Percentiles rank a stretch among this genome's conserved stretches.
phyloP scores from a whole-genome alignment of 2,329 filamentous ascomycete species.

The Claviceps cyperi region DNA sequence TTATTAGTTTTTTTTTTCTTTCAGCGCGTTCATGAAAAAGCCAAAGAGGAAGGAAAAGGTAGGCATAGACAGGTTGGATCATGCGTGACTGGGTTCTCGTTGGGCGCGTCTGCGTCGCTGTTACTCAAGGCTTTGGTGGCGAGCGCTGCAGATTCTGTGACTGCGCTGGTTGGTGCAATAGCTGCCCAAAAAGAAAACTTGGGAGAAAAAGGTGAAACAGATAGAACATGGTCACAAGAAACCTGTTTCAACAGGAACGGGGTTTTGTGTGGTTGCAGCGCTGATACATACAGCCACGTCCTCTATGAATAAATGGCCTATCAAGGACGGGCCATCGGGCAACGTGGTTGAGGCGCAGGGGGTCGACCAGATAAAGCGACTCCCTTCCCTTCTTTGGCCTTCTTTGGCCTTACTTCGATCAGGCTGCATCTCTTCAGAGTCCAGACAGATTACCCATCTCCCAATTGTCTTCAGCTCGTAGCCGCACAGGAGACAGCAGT shows the following conservation, averaged over 20 bases:
- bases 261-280: neutral
- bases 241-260: neutral
- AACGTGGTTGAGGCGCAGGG: neutral
- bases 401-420: too few relatives aligned
- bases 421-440: too few relatives aligned
- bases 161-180: neutral
- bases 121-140: too few relatives aligned
- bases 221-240: too few relatives aligned
- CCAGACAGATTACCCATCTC: too few relatives aligned
- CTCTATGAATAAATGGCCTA: neutral
- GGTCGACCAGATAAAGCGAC: too few relatives aligned
- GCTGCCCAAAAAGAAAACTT: neutral
- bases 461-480: too few relatives aligned
- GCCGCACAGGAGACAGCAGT: too few relatives aligned
- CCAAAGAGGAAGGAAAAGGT: neutral
- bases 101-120: neutral
- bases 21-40: neutral
- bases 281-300: neutral
- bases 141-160: too few relatives aligned
- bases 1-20: neutral
- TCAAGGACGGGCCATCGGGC: neutral
- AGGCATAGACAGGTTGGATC: neutral
- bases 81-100: neutral
- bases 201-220: neutral
- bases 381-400: too few relatives aligned